A percentile compares a stretch with the other conserved stretches of the same genome.
Conservation (phyloP, 768 basidiomycete genomes). For the Rhizopogon vesiculosus region DNA sequence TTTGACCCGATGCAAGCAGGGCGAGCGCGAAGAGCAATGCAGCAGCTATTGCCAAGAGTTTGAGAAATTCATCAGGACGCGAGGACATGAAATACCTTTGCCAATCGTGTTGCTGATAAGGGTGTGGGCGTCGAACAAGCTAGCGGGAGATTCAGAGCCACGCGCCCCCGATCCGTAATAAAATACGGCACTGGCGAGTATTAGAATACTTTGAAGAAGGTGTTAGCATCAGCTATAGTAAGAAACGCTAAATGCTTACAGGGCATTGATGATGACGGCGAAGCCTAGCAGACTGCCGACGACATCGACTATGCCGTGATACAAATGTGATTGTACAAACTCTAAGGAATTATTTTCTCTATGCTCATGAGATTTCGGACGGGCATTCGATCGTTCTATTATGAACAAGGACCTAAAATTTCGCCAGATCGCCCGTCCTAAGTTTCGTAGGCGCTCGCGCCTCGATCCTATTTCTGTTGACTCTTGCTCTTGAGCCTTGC, state of each 20-base stretch:
- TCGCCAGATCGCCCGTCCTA: constrained; percentile 13
- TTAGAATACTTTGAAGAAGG: constrained; percentile 54
- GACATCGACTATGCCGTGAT: constrained; percentile 64
- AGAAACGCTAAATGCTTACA: constrained; percentile 38
- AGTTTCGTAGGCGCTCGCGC: not conserved
- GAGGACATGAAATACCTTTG: constrained; percentile 38
- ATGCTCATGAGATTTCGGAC: constrained; percentile 44
- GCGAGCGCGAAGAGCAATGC: constrained; percentile 88
- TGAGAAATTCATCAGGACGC: not conserved
- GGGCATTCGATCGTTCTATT: not conserved
- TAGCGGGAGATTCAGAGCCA: constrained; percentile 48
- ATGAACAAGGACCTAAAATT: too few species aligned
- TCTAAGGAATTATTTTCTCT: constrained; percentile 49
- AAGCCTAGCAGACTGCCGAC: constrained; percentile 70
- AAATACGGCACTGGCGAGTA: constrained; percentile 80
- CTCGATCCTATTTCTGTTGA: not conserved
- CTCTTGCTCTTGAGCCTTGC: not conserved
- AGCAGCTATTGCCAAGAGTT: constrained; percentile 44
- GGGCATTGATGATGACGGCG: constrained; percentile 83
- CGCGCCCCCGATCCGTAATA: constrained; percentile 45
- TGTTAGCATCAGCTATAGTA: not conserved
- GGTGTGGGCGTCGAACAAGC: constrained; percentile 79
- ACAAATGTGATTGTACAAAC: constrained; percentile 60
- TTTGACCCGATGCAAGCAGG: constrained; percentile 82
- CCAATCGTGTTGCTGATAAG: constrained; percentile 69